Conservation (phyloP, 2,329 filamentous ascomycete species). For the Cladosporium sp. region DNA sequence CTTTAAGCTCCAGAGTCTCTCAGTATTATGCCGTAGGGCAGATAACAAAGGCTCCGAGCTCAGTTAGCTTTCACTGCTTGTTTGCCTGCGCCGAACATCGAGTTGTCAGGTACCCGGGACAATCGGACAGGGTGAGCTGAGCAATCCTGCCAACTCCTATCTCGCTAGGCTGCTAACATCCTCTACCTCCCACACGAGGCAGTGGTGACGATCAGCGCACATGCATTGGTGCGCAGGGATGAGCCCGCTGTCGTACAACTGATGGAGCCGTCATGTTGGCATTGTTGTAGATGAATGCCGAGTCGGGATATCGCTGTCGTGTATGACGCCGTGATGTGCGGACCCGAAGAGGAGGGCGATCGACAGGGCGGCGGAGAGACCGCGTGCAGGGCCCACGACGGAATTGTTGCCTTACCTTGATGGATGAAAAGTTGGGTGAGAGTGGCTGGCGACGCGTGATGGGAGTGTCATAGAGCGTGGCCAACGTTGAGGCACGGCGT, state of each 20-base stretch:
- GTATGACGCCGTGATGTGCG: constrained; percentile 15
- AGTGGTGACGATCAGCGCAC: constrained; percentile 8
- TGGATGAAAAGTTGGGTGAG: not conserved
- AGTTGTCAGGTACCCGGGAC: not conserved
- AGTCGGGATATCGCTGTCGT: constrained; percentile 10
- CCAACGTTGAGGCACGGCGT: not conserved
- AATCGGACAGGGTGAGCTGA: not conserved
- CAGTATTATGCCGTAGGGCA: not conserved
- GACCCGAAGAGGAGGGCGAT: constrained; percentile 4
- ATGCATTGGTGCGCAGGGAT: not conserved
- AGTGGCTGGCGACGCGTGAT: not conserved
- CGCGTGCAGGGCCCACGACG: constrained; percentile 7
- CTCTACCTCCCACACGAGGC: not conserved
- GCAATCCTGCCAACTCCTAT: not conserved
- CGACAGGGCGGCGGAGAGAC: constrained; percentile 11
- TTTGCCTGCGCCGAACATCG: not conserved
- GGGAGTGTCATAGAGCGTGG: not conserved
- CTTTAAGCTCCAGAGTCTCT: not conserved
- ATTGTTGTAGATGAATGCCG: constrained; percentile 4
- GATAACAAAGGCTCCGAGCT: not conserved
- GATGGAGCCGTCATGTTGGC: not conserved
- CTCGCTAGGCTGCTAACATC: not conserved
- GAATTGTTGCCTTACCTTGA: not conserved
- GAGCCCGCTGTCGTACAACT: not conserved
- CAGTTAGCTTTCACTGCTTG: not conserved